Conservation (phyloP, 2,329 filamentous ascomycete species). For the Massarina eburnea region DNA sequence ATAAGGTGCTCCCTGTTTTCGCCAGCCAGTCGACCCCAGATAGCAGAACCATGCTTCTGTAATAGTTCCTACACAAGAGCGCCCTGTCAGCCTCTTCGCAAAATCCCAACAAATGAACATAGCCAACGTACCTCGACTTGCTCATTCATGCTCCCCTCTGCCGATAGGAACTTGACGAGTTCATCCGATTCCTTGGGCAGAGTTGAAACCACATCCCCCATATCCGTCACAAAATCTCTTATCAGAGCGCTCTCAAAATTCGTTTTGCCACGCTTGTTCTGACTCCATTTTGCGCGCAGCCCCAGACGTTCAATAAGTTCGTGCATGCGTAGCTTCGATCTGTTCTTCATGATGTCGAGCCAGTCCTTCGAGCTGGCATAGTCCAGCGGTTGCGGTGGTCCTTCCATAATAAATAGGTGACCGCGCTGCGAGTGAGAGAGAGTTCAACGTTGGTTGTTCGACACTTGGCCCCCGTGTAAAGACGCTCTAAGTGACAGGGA, state of each 20-base stretch:
- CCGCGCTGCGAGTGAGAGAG: neutral
- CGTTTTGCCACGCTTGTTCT: conserved; percentile 42
- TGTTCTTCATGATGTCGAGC: conserved; percentile 42
- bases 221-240: conserved; percentile 37
- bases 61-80: conserved; percentile 14
- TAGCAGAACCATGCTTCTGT: conserved; percentile 33
- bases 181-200: conserved; percentile 39
- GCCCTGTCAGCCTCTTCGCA: neutral
- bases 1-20: conserved; percentile 37
- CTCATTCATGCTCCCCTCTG: conserved; percentile 29
- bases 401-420: neutral
- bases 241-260: conserved; percentile 40
- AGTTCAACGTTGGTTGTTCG: neutral
- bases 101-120: neutral
- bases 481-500: neutral
- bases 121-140: conserved; percentile 24
- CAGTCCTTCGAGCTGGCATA: conserved; percentile 39
- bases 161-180: conserved; percentile 29
- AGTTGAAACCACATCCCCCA: conserved; percentile 34
- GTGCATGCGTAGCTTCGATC: conserved; percentile 40
- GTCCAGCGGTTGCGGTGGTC: conserved; percentile 13
- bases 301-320: conserved; percentile 40
- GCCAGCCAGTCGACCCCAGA: conserved; percentile 35
- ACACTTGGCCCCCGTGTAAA: neutral
- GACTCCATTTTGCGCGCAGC: conserved; percentile 39